A percentile compares a stretch with the other conserved stretches of the same genome.
phyloP scores from a whole-genome alignment of 2,329 filamentous ascomycete species.

The Trichothecium roseum region DNA sequence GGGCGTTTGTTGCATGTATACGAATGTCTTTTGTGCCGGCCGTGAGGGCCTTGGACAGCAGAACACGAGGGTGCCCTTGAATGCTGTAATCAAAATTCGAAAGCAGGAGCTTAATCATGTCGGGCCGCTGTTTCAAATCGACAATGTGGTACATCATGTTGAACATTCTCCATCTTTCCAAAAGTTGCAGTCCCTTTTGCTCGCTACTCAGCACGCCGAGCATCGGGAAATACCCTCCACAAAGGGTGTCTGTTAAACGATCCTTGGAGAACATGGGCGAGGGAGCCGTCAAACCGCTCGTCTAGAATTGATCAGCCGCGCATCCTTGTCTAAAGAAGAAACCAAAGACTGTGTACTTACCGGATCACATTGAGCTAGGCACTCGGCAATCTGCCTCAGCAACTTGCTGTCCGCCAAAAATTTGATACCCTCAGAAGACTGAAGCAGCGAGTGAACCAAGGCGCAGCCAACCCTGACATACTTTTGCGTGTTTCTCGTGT shows the following conservation, averaged over 20 bases:
- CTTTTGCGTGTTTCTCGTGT: conserved; percentile 85
- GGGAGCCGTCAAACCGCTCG: conserved; percentile 65
- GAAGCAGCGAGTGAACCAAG: conserved; percentile 74
- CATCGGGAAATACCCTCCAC: conserved; percentile 88
- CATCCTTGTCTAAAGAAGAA: conserved; percentile 10
- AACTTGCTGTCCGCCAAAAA: conserved; percentile 90
- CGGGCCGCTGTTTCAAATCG: conserved; percentile 80
- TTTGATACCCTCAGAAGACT: conserved; percentile 72
- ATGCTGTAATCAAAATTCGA: conserved; percentile 88
- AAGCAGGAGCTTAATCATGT: conserved; percentile 80
- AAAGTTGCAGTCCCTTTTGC: conserved; percentile 70
- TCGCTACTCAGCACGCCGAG: conserved; percentile 80
- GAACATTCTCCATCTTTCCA: conserved; percentile 95
- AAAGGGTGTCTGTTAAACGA: conserved; percentile 76
- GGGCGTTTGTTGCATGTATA: conserved; percentile 76
- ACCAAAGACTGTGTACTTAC: conserved; percentile 32
- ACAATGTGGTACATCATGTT: conserved; percentile 99
- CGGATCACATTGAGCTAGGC: conserved; percentile 86
- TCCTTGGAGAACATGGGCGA: conserved; percentile 83
- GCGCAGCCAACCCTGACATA: conserved; percentile 87
- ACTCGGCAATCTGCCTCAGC: conserved; percentile 87
- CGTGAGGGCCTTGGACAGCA: conserved; percentile 88
- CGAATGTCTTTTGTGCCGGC: conserved; percentile 85
- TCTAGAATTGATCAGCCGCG: conserved; percentile 26
- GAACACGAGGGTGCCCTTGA: conserved; percentile 79